Percentiles rank a stretch among this genome's conserved stretches.
phyloP scores from a whole-genome alignment of 208 protist species.

The Trichomonas vaginalis region DNA sequence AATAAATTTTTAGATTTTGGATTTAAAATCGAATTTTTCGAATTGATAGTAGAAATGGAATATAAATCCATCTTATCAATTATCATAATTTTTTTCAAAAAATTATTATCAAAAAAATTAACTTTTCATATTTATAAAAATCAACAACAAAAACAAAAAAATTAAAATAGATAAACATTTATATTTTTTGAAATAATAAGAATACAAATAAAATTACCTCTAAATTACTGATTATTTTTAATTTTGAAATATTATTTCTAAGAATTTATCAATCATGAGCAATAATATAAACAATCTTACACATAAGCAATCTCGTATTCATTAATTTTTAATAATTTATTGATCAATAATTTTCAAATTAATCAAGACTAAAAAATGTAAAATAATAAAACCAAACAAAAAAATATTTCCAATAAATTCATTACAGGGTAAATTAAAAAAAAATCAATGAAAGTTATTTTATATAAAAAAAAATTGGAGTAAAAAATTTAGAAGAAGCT shows the following conservation, averaged over 20 bases:
- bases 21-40: neutral
- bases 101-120: too few species aligned
- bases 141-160: neutral
- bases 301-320: neutral
- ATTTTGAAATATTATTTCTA: neutral
- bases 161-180: neutral
- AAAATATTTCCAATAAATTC: neutral
- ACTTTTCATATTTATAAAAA: neutral
- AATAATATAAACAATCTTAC: neutral
- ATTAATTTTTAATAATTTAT: neutral
- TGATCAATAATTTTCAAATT: neutral
- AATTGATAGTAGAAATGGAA: neutral
- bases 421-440: neutral
- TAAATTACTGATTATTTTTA: neutral
- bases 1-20: neutral
- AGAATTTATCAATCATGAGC: neutral
- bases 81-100: too few species aligned
- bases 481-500: neutral
- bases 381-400: neutral
- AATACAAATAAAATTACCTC: neutral
- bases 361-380: neutral
- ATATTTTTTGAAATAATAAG: neutral
- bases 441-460: neutral
- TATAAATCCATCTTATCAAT: neutral
- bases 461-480: neutral